These are phyloP conservation scores for Teunomyces cretensis DNA, from an alignment of 805 yeast genomes.

Conservation along the genomic window DNA sequence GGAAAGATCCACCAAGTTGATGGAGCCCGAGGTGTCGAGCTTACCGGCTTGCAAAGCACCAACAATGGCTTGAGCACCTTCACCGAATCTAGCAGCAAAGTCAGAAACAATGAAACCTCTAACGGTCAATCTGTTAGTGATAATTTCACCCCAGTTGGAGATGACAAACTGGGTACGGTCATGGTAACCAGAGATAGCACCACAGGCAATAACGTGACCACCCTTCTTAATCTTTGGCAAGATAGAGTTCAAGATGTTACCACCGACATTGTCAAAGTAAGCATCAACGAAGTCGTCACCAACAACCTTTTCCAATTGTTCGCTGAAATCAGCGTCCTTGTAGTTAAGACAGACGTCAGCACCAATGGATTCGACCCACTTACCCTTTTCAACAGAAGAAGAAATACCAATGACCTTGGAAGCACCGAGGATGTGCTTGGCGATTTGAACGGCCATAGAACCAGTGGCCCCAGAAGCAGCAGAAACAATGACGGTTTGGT, in stretches of 20 bases:
- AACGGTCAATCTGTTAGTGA: slow-evolving; percentile 50
- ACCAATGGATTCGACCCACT: slow-evolving; percentile 53
- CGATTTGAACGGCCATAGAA: slow-evolving; percentile 54
- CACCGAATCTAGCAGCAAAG: slow-evolving; percentile 33
- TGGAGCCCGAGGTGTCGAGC: slow-evolving; percentile 23
- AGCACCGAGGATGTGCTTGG: slow-evolving; percentile 52
- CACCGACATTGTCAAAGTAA: slow-evolving; percentile 67
- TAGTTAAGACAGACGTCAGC: slow-evolving; percentile 57
- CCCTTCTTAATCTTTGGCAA: slow-evolving; percentile 34
- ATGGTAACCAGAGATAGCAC: slow-evolving; percentile 61
- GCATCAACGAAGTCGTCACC: slow-evolving; percentile 51
- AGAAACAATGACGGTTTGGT: slow-evolving; percentile 52
- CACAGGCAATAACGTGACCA: slow-evolving; percentile 56
- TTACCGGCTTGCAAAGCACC: slow-evolving; percentile 41
- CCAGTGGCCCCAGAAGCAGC: slow-evolving; percentile 78
- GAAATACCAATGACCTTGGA: slow-evolving; percentile 59
- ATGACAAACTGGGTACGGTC: slow-evolving; percentile 35
- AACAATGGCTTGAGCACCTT: slow-evolving; percentile 35
- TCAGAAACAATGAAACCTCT: slow-evolving; percentile 56
- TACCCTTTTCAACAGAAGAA: slow-evolving; percentile 57
- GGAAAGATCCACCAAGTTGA: slow-evolving; percentile 13
- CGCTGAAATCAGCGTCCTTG: slow-evolving; percentile 34
- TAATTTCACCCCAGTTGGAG: slow-evolving; percentile 42
- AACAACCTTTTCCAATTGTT: slow-evolving; percentile 28
- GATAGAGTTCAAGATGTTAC: slow-evolving; percentile 50